Conservation (phyloP, 768 basidiomycete species). For the Gautieria morchelliformis region DNA sequence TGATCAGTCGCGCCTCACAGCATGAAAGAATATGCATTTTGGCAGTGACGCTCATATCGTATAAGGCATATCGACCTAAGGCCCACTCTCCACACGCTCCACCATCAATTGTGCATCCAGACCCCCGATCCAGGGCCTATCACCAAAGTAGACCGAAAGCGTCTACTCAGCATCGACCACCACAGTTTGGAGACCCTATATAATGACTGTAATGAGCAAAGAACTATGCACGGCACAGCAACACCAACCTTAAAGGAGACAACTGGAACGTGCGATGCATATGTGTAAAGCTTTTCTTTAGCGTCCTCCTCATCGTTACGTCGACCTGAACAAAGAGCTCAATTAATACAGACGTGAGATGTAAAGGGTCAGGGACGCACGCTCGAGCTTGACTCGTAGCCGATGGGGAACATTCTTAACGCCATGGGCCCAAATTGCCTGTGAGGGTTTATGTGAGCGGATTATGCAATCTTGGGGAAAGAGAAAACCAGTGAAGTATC, state of each 20-base stretch:
- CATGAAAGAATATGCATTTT: not conserved
- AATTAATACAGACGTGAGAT: constrained; percentile 9
- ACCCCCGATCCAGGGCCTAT: not conserved
- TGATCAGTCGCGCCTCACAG: not conserved
- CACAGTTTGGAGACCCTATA: constrained; percentile 75
- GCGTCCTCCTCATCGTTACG: constrained; percentile 99
- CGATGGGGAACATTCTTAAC: constrained; percentile 92
- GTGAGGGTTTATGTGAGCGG: not conserved
- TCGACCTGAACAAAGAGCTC: constrained; percentile 49
- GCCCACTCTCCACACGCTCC: not conserved
- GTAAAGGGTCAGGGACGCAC: constrained; percentile 35
- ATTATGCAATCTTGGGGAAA: not conserved
- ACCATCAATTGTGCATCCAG: not conserved
- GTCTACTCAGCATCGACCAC: constrained; percentile 73
- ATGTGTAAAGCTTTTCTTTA: constrained; percentile 95
- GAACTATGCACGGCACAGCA: not conserved
- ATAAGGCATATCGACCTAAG: not conserved
- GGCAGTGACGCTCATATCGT: not conserved
- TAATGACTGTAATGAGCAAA: constrained; percentile 6
- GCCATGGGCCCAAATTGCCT: constrained; percentile 83
- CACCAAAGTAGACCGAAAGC: not conserved
- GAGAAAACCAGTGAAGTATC: not conserved
- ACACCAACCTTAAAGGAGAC: constrained; percentile 70
- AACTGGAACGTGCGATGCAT: constrained; percentile 75
- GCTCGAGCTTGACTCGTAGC: constrained; percentile 88